A percentile compares a stretch with the other conserved stretches of the same genome.
Conservation (phyloP, 192 early-diverging fungal genomes). For the Hyaloraphidium curvatum region DNA sequence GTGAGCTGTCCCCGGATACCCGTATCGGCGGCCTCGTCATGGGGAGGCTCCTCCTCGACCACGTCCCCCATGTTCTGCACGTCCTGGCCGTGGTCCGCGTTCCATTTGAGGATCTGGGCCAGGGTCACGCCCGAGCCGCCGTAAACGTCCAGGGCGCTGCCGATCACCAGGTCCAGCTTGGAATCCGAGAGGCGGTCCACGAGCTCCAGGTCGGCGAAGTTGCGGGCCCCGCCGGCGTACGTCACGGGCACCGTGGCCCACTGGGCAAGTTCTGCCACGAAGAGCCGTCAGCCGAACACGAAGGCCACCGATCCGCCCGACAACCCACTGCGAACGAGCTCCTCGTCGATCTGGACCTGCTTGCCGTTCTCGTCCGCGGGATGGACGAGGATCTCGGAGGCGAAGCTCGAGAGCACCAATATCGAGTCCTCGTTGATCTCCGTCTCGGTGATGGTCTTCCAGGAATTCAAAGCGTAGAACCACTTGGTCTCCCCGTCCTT, state of each 20-base stretch:
- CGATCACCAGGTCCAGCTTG: too few relatives aligned
- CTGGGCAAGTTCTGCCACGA: constrained; percentile 40
- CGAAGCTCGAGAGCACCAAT: background rate
- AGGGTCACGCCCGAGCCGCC: too few relatives aligned
- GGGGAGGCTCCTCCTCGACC: too few relatives aligned
- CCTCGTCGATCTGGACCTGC: constrained; percentile 76
- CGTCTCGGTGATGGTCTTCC: constrained; percentile 89
- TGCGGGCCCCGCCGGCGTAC: constrained; percentile 81
- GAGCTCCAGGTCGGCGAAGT: constrained; percentile 53
- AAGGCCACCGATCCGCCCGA: background rate
- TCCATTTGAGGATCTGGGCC: too few relatives aligned
- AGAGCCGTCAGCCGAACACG: background rate
- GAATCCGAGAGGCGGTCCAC: too few relatives aligned
- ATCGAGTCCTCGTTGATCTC: constrained; percentile 49
- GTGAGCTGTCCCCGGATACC: too few relatives aligned
- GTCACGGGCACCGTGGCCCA: constrained; percentile 81
- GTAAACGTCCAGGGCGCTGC: too few relatives aligned
- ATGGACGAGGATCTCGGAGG: constrained; percentile 84
- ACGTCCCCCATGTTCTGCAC: too few relatives aligned
- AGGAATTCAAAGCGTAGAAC: constrained; percentile 94
- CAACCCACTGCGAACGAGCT: constrained; percentile 48
- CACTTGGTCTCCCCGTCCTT: constrained; percentile 46
- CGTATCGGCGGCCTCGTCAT: too few relatives aligned
- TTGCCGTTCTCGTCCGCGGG: constrained; percentile 95
- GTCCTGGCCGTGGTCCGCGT: too few relatives aligned